Percentiles rank a stretch among this genome's conserved stretches.
phyloP scores from a whole-genome alignment of 2,329 filamentous ascomycete species.

The Colletotrichum incanum region DNA sequence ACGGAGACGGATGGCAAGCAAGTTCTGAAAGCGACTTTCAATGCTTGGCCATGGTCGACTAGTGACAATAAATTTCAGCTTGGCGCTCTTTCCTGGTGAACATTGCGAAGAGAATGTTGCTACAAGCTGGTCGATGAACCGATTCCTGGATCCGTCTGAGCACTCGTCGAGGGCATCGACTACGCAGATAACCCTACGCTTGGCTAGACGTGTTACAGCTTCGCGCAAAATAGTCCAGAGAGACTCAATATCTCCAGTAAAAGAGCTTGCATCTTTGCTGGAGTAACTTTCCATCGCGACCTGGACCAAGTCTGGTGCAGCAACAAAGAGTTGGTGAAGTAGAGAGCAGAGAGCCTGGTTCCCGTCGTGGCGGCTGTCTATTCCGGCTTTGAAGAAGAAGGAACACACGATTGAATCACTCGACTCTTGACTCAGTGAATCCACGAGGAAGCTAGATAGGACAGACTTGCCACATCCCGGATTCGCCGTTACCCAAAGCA shows the following conservation, averaged over 20 bases:
- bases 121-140: not conserved
- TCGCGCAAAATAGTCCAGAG: not conserved
- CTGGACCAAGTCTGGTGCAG: not conserved
- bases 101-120: slow-evolving; percentile 10
- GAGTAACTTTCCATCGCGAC: not conserved
- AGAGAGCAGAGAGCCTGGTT: slow-evolving; percentile 26
- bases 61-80: slow-evolving; percentile 15
- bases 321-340: slow-evolving; percentile 5
- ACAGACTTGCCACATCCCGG: slow-evolving; percentile 41
- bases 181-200: slow-evolving; percentile 7
- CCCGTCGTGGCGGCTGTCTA: not conserved
- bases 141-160: not conserved
- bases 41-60: slow-evolving; percentile 35
- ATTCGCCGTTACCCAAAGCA: slow-evolving; percentile 28
- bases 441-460: slow-evolving; percentile 16
- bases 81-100: not conserved
- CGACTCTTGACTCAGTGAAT: not conserved
- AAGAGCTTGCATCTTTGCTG: not conserved
- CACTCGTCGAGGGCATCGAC: slow-evolving; percentile 41
- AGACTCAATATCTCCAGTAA: not conserved
- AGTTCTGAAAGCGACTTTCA: not conserved
- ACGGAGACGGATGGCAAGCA: slow-evolving; percentile 13
- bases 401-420: slow-evolving; percentile 2
- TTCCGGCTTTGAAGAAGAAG: slow-evolving; percentile 41
- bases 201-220: not conserved